Evolutionary conservation across 2,329 filamentous ascomycete species (phyloP), one percentile per base, ranked within the genome.

Genomic region (Diaporthe destruens): DNA sequence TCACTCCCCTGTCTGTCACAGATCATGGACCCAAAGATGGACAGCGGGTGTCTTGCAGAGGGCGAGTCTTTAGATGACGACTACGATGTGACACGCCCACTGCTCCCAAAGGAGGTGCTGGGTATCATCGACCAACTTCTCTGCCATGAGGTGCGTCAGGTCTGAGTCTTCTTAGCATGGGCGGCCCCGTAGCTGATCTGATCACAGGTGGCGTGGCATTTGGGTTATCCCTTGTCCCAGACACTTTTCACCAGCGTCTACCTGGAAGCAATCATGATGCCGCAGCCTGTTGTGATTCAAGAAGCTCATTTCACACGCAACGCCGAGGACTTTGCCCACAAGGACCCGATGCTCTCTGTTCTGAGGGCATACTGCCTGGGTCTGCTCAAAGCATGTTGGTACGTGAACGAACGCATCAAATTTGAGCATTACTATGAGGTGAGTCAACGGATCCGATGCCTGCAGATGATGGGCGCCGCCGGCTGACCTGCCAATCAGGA

Each of bases 11-110:
- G 16, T 1, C 25, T 57, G 42, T 65, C 71, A 34, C 78, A 99
- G 96, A 98, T 99, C 77, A 98, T 98, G 94, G 96, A 99, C 79
- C 92, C 94, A 0, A 99, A 98, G 83, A 99, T 99, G 96, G 96
- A 99, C 82, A 98, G 94, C 79, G 96, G 96, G 36, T 95, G 92
- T 76, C 86, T 97, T 8, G 87, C 90, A 25, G 90, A 92, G 9
- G 93, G 92, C 39, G 94, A 98, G 78, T 90, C 91, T n/a, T 88
- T 96, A 44, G 94, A 97, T 73, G 92, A 96, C 75, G 88, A 93
- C 66, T 97, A 96, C 81, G 92, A 98, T 78, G 89, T 95, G 53
- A 85, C 89, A 55, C 86, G 87, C 59, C 85, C 88, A 8, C 84
- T 97, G 53, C 85, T 92, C 18, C 93, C 94, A 0, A 90, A 93